Evolutionary conservation across 352 stramenopile species (phyloP).

Genomic region (Phytophthora megakarya): DNA sequence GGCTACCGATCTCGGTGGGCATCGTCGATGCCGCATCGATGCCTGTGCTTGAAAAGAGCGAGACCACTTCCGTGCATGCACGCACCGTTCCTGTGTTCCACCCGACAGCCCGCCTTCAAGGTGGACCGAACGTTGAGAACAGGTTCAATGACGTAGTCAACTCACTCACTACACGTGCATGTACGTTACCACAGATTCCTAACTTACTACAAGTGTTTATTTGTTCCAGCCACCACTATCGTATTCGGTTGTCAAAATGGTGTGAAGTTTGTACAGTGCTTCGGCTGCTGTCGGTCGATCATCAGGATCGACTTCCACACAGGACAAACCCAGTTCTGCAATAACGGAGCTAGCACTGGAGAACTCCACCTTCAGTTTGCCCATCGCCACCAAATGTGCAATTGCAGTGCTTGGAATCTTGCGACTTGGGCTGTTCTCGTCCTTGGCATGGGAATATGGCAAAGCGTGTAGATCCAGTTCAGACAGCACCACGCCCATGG

Average conservation of each 20-base stretch:
- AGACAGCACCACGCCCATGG: conserved; percentile 36
- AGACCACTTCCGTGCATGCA: too few species aligned
- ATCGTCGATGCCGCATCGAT: too few species aligned
- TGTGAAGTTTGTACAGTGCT: conserved; percentile 43
- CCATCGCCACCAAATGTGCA: conserved; percentile 47
- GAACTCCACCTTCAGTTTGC: conserved; percentile 42
- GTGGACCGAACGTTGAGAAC: background rate
- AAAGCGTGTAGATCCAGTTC: conserved; percentile 35
- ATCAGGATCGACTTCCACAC: conserved; percentile 36
- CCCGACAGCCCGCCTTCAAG: conserved; percentile 10
- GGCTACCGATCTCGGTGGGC: conserved; percentile 17
- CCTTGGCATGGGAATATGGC: conserved; percentile 28
- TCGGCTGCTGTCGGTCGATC: conserved; percentile 42
- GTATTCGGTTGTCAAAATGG: conserved; percentile 33
- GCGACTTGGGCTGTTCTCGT: conserved; percentile 26
- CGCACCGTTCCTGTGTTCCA: background rate
- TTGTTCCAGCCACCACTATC: conserved; percentile 11
- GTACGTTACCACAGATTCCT: conserved; percentile 15
- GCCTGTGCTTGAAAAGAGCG: conserved; percentile 30
- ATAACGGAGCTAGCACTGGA: conserved; percentile 24
- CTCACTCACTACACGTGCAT: too few species aligned
- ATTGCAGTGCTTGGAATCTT: conserved; percentile 43
- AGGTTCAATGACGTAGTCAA: background rate
- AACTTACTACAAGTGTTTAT: conserved; percentile 4
- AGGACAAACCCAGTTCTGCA: conserved; percentile 29